These are phyloP conservation scores for Iris macrosiphon DNA, from an alignment of 106 monocot genomes.

Conservation along the genomic window DNA sequence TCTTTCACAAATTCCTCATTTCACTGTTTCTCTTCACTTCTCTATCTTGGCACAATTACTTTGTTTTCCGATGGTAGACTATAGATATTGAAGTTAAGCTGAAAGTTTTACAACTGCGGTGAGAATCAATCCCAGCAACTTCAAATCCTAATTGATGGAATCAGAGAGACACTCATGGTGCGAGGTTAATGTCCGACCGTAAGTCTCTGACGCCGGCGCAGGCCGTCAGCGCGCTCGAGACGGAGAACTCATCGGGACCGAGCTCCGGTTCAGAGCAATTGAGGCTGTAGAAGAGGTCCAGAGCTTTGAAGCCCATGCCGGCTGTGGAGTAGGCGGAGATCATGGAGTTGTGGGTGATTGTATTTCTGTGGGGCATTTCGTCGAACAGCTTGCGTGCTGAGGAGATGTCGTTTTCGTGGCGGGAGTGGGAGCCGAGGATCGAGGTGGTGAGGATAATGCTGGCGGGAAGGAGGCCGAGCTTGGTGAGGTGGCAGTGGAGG, in stretches of 20 bases:
- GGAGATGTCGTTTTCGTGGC: constrained; percentile 11
- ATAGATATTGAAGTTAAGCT: no score
- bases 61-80: no score
- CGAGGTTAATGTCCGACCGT: no score
- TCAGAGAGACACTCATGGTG: no score
- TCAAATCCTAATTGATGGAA: no score
- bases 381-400: constrained; percentile 13
- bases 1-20: no score
- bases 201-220: constrained; percentile 43
- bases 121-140: no score
- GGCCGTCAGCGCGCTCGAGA: constrained; percentile 40
- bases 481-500: constrained; percentile 9
- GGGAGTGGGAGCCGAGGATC: constrained; percentile 12
- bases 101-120: no score
- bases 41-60: no score
- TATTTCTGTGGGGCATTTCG: constrained; percentile 1
- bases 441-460: background rate
- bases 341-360: constrained; percentile 1
- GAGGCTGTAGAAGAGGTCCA: background rate
- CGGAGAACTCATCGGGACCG: constrained; percentile 32
- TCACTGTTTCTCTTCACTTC: no score
- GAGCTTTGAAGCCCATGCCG: background rate
- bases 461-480: constrained; percentile 8
- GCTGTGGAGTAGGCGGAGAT: constrained; percentile 5
- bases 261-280: constrained; percentile 15